Evolutionary conservation across 257 asterid genomes (phyloP).

Genomic region (Gynochthodes officinalis): DNA sequence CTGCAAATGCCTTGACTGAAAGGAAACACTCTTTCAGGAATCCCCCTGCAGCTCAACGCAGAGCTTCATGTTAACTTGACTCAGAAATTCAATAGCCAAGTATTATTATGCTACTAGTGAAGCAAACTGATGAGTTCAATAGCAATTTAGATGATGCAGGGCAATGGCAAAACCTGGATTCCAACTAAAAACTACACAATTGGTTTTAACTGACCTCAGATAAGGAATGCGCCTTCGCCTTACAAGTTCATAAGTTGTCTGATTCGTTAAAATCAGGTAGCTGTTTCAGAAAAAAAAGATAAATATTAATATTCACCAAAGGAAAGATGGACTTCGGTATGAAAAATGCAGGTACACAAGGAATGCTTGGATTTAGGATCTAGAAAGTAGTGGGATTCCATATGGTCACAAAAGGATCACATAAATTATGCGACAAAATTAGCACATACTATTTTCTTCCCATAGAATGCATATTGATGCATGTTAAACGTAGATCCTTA

Average conservation of each 20-base stretch:
- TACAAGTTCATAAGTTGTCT: conserved; percentile 94
- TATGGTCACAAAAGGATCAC: neutral
- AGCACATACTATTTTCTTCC: neutral
- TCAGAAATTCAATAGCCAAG: neutral
- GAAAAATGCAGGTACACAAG: neutral
- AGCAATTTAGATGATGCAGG: neutral
- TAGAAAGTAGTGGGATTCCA: neutral
- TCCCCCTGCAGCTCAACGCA: conserved; percentile 48
- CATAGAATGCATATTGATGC: neutral
- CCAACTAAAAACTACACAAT: neutral
- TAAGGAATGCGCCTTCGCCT: conserved; percentile 79
- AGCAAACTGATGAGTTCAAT: neutral
- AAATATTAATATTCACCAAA: conserved; percentile 5
- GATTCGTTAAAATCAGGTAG: conserved; percentile 87
- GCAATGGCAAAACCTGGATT: neutral
- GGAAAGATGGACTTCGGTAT: neutral
- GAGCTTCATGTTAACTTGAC: conserved; percentile 4
- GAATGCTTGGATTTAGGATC: neutral
- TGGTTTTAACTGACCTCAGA: conserved; percentile 56
- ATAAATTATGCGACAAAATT: neutral
- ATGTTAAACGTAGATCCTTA: neutral
- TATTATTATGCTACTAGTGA: neutral
- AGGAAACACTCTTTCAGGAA: conserved; percentile 89
- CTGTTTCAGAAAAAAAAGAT: conserved; percentile 43
- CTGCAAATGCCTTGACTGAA: conserved; percentile 84